Evolutionary conservation across 306 rosid genomes (phyloP).

Genomic region (Quercus ilex): DNA sequence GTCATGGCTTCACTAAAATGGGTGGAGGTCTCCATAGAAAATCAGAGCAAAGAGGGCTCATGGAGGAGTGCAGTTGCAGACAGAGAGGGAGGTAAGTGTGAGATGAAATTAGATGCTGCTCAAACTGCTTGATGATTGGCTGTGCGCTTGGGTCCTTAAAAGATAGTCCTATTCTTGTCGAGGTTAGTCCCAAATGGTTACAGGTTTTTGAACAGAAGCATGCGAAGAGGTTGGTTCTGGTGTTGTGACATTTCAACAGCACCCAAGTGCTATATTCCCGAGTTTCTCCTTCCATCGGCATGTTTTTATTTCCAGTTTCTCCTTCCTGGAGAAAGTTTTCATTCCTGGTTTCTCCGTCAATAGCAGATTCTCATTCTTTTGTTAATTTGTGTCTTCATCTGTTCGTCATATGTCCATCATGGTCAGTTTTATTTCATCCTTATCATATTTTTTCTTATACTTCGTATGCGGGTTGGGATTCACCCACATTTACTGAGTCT

Average conservation of each 20-base stretch:
- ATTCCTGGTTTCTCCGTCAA: conserved; percentile 23
- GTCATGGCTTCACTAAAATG: conserved; percentile 25
- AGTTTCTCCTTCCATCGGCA: conserved; percentile 34
- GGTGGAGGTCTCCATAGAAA: conserved; percentile 18
- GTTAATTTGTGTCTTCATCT: conserved; percentile 1
- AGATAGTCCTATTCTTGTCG: conserved; percentile 11
- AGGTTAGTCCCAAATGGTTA: conserved; percentile 20
- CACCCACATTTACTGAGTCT: conserved; percentile 23
- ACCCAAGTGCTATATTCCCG: conserved; percentile 22
- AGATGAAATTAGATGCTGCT: conserved; percentile 17
- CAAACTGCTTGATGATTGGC: conserved; percentile 21
- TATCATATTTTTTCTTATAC: background rate
- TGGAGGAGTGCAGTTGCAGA: conserved; percentile 23
- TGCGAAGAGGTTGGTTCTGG: conserved; percentile 25
- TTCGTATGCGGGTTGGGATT: conserved; percentile 19
- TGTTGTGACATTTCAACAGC: conserved; percentile 18
- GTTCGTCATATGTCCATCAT: conserved; percentile 4
- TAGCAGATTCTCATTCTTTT: background rate
- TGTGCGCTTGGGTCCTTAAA: conserved; percentile 15
- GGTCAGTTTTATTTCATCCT: background rate
- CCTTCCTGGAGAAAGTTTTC: conserved; percentile 21
- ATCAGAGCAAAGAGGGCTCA: background rate
- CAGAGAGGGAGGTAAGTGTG: conserved; percentile 27
- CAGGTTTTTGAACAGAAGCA: conserved; percentile 27
- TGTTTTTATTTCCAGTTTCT: conserved; percentile 27